These are phyloP conservation scores for Kalanchoe fedtschenkoi DNA, from an alignment of 164 flowering plant genomes.

Conservation along the genomic window DNA sequence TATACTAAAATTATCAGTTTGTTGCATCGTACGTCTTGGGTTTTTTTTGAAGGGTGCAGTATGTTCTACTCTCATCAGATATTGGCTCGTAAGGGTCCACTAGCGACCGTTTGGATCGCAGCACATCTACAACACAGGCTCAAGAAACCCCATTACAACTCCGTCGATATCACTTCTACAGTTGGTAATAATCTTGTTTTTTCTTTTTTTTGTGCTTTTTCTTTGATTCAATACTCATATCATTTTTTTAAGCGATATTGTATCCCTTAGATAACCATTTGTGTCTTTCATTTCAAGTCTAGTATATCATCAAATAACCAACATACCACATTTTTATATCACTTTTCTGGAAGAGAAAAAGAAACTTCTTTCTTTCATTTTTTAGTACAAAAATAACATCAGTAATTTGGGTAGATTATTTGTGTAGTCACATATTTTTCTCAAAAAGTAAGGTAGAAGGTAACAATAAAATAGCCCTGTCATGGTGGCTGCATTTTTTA, in stretches of 20 bases:
- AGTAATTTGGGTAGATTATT: too few relatives aligned
- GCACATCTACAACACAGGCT: constrained; percentile 73
- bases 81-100: constrained; percentile 64
- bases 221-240: too few relatives aligned
- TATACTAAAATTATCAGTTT: too few relatives aligned
- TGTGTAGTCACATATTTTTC: too few relatives aligned
- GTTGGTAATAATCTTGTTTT: constrained; percentile 37
- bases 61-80: constrained; percentile 84
- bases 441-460: too few relatives aligned
- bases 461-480: too few relatives aligned
- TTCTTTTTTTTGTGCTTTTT: not conserved
- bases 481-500: not conserved
- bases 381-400: too few relatives aligned
- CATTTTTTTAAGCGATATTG: too few relatives aligned
- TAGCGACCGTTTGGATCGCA: constrained; percentile 87
- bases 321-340: not conserved
- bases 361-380: too few relatives aligned
- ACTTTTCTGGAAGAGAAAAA: not conserved
- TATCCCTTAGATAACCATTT: too few relatives aligned
- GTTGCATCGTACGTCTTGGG: too few relatives aligned
- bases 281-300: too few relatives aligned
- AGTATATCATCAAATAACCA: not conserved
- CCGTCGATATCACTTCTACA: constrained; percentile 49
- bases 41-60: not conserved
- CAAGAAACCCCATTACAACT: constrained; percentile 43